Percentiles rank a stretch among this genome's conserved stretches.
Conservation (phyloP, 805 yeast species). For the Ogataea pini region DNA sequence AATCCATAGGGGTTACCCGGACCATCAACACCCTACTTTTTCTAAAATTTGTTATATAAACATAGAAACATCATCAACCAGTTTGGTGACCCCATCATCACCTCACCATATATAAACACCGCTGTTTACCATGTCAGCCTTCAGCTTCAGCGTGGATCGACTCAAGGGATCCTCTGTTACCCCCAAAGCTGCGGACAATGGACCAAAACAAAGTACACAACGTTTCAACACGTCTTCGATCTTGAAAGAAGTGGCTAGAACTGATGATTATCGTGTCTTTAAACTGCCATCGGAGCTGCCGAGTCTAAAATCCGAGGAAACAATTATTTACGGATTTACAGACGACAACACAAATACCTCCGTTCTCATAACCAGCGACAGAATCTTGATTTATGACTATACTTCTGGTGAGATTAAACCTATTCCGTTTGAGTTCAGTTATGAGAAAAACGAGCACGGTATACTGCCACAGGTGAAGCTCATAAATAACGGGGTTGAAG, state of each 20-base stretch:
- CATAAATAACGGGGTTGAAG: slow-evolving; percentile 55
- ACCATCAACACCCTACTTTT: background rate
- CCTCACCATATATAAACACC: background rate
- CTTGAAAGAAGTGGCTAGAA: slow-evolving; percentile 55
- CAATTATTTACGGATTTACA: slow-evolving; percentile 16
- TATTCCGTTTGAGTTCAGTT: slow-evolving; percentile 53
- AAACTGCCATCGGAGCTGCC: slow-evolving; percentile 57
- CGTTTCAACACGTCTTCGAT: background rate
- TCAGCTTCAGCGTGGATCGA: slow-evolving; percentile 26
- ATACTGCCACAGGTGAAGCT: slow-evolving; percentile 55
- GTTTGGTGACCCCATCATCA: too few species aligned
- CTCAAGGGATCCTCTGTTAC: slow-evolving; percentile 10
- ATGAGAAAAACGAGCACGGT: slow-evolving; percentile 29
- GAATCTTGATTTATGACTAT: slow-evolving; percentile 69
- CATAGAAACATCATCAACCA: background rate
- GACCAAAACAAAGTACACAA: background rate
- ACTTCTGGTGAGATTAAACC: slow-evolving; percentile 62
- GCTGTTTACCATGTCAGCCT: slow-evolving; percentile 3
- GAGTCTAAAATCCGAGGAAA: slow-evolving; percentile 34
- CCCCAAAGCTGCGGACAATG: slow-evolving; percentile 1
- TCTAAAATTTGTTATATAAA: slow-evolving; percentile 1
- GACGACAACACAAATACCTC: slow-evolving; percentile 34
- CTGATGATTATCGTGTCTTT: slow-evolving; percentile 56
- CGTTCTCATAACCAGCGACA: slow-evolving; percentile 42
- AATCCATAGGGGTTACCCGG: slow-evolving; percentile 7